Conservation (phyloP, 306 rosid species). For the Luffa aegyptiaca region DNA sequence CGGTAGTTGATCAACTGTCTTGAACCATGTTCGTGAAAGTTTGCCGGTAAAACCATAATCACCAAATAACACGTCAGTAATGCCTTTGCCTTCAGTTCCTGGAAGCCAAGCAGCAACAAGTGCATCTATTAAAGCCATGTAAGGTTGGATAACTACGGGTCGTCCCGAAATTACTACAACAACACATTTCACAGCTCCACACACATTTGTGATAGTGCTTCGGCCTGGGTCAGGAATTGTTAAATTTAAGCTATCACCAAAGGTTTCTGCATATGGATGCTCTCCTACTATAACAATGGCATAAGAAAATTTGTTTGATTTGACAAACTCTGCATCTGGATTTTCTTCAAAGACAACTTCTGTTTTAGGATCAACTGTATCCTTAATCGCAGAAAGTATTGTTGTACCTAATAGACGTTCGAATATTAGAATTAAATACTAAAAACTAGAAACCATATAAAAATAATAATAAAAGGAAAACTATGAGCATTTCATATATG, state of each 20-base stretch:
- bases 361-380: not conserved
- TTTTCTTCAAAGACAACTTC: slow-evolving; percentile 3
- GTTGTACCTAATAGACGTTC: not conserved
- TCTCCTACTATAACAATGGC: slow-evolving; percentile 37
- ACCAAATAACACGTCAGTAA: slow-evolving; percentile 28
- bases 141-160: slow-evolving; percentile 25
- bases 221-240: slow-evolving; percentile 19
- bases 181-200: slow-evolving; percentile 27
- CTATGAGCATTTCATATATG: too few relatives aligned
- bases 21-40: slow-evolving; percentile 31
- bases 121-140: slow-evolving; percentile 15
- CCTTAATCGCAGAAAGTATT: not conserved
- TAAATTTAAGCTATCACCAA: slow-evolving; percentile 26
- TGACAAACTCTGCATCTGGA: slow-evolving; percentile 17
- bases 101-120: slow-evolving; percentile 42
- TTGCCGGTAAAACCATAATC: slow-evolving; percentile 28
- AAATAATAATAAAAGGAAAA: too few relatives aligned
- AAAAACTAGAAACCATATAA: too few relatives aligned
- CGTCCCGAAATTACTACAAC: slow-evolving; percentile 25
- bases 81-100: slow-evolving; percentile 30
- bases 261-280: slow-evolving; percentile 27
- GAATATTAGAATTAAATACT: too few relatives aligned
- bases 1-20: slow-evolving; percentile 31
- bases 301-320: slow-evolving; percentile 12
- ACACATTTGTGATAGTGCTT: slow-evolving; percentile 20